Evolutionary conservation across 1,284 basidiomycete species (phyloP), one percentile per base, ranked within the genome.

Genomic region (Pholiota adiposa): DNA sequence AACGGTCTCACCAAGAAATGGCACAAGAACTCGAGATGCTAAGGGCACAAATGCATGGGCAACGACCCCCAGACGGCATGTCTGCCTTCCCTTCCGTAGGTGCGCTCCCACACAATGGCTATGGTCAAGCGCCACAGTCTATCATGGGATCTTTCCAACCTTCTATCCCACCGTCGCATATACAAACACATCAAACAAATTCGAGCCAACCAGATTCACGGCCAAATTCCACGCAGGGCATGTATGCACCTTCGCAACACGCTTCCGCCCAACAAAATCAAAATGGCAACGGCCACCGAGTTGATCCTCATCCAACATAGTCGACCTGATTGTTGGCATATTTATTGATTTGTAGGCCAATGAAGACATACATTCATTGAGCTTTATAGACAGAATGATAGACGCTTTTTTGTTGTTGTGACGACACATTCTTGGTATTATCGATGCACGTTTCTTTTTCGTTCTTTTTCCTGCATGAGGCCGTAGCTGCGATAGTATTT

Each of bases 1-100:
- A 96, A 73, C 82, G 86, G 61, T 84, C 80, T 59, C 86, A 93
- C 70, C 82, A 86, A 68, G 89, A 92, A 41, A 87, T 93, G 86
- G 77, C 79, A 5, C 82, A 89, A 60, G 92, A 95, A 72, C 83
- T 93, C 51, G 92, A 94, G 43, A 81, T 87, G 72, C 76, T 94
- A 61, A 82, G 90, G 65, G 86, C 89, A 67, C 93, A 95, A 71
- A 69, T 93, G 52, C 89, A 92, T 44, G 75, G 78, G 49, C 70
- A 84, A 60, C 88, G 89, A 50, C 81, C 85, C 70, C 81, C 85
- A 71, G 87, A 84, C 34, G 69, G 68, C 29, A 77, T 87, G 57
- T 77, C 83, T 16, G 74, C 82, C 0, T 86, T 84, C 61, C 74
- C 77, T 60, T 74, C 83, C 51, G 71, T 69, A 50, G 79, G 78